Evolutionary conservation across 2,329 filamentous ascomycete species (phyloP).

Genomic region (Chaetomium olivaceum): DNA sequence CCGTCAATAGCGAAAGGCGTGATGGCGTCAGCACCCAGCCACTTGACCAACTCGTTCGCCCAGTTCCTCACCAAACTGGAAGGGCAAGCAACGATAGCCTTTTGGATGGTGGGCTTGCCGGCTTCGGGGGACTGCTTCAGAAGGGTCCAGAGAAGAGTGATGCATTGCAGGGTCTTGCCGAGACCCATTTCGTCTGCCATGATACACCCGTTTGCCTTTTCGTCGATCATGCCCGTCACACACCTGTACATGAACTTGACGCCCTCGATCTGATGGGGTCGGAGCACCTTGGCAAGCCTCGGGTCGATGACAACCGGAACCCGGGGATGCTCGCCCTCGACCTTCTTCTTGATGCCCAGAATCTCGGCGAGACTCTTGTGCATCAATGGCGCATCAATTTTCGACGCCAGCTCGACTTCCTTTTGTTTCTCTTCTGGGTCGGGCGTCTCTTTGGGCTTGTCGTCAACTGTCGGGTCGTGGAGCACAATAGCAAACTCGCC

Average conservation of each 20-base stretch:
- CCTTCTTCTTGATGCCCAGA: constrained; percentile 86
- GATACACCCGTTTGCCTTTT: constrained; percentile 93
- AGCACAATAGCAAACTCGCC: constrained; percentile 96
- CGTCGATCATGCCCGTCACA: constrained; percentile 92
- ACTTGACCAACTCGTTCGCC: constrained; percentile 96
- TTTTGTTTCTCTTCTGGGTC: constrained; percentile 50
- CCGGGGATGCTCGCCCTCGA: constrained; percentile 75
- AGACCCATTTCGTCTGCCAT: constrained; percentile 99
- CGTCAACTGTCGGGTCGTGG: constrained; percentile 91
- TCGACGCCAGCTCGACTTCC: constrained; percentile 45
- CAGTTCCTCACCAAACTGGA: constrained; percentile 96
- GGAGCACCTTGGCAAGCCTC: constrained; percentile 79
- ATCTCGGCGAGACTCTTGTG: constrained; percentile 97
- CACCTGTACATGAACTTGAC: constrained; percentile 97
- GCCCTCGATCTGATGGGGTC: constrained; percentile 96
- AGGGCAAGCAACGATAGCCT: constrained; percentile 94
- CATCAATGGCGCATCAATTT: constrained; percentile 76
- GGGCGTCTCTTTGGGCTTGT: constrained; percentile 64
- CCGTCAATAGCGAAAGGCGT: constrained; percentile 95
- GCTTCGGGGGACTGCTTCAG: constrained; percentile 94
- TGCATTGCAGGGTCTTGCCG: constrained; percentile 96
- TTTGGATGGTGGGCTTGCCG: constrained; percentile 91
- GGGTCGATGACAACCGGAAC: constrained; percentile 99
- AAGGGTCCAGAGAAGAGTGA: constrained; percentile 93
- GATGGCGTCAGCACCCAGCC: constrained; percentile 89